phyloP scores from a whole-genome alignment of 306 rosid genomes.

The Vicia sativa region DNA sequence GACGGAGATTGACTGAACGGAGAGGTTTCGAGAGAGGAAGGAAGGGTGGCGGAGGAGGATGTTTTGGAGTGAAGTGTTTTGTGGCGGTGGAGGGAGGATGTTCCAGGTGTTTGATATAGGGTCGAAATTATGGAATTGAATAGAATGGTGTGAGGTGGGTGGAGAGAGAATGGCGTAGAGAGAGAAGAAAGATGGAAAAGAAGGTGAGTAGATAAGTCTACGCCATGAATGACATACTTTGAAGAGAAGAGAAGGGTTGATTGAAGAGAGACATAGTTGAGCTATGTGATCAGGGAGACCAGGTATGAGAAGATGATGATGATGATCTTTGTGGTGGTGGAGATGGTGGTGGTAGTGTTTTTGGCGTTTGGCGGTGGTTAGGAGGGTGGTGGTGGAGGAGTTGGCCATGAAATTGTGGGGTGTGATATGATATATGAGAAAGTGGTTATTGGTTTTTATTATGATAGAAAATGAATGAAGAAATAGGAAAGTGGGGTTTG shows the following conservation, averaged over 20 bases:
- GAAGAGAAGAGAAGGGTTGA: slow-evolving; percentile 58
- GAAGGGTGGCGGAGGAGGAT: slow-evolving; percentile 76
- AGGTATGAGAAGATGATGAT: slow-evolving; percentile 47
- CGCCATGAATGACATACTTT: slow-evolving; percentile 75
- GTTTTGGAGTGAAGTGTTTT: slow-evolving; percentile 50
- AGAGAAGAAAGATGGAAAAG: slow-evolving; percentile 74
- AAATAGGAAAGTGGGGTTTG: slow-evolving; percentile 6
- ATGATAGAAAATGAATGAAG: background rate
- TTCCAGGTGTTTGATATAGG: slow-evolving; percentile 65
- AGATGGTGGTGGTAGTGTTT: background rate
- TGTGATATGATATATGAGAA: background rate
- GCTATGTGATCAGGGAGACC: slow-evolving; percentile 85
- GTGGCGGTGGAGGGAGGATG: slow-evolving; percentile 53
- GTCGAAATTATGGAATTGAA: slow-evolving; percentile 55
- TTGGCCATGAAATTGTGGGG: slow-evolving; percentile 38
- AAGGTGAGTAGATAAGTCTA: slow-evolving; percentile 62
- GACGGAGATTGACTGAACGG: slow-evolving; percentile 66
- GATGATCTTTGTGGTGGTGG: background rate
- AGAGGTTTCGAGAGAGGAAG: slow-evolving; percentile 72
- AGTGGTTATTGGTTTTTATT: background rate
- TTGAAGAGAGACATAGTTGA: slow-evolving; percentile 53
- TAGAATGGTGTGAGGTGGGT: slow-evolving; percentile 9
- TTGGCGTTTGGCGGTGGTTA: slow-evolving; percentile 34
- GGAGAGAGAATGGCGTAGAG: slow-evolving; percentile 59
- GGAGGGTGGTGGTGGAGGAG: background rate